Base-by-base conservation (phyloP, 768 basidiomycete genomes). In the Holtermanniella nyarrowii region DNA sequence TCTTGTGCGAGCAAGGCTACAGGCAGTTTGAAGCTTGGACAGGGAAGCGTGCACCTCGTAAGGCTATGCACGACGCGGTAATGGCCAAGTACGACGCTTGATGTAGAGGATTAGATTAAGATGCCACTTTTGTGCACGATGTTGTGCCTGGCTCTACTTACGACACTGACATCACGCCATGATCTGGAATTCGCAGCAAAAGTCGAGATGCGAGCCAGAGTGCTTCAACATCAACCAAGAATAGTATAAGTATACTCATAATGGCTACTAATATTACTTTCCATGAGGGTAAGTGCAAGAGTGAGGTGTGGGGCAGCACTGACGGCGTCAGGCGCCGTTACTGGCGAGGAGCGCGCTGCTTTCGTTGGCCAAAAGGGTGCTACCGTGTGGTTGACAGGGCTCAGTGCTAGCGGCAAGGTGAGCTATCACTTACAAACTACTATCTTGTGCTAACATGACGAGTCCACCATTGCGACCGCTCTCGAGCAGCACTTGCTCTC, bases 381-480 rank as follows among this genome's bases (percentile, higher is more conserved):
- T 3, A 97, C 93, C 0, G 80, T 97, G 68, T 99, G 95, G 95
- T 74, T 99, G 53, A 99, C 95, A 5, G 95, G 95, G 4, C 80
- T 97, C 16, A 90, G 88, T 63, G 91, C 86, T 5, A 89, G 86
- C 67, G 91, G 91, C 46, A 96, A 95, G 80, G 90, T 88, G 40
- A 48, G 63, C 25, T 31, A 16, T 31, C 18, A 25, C 18, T 39
- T 41, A 11, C 46, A 41, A 46, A 58, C 61, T 39, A 47, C 20
- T 46, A 40, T 46, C 11, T 44, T 54, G 31, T 40, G 16, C 25
- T 31, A 21, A 26, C 26, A 12, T 47, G n/a, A 31, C 1, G 68
- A 97, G 89, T 96, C 90, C 4, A 97, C 93, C 23, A 87, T 99
- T 60, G 95, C 88, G 4, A 93, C 88, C 62, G 95, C 95, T 20